Evolutionary conservation across 345 rosid species (phyloP).

Genomic region (Bruguiera parviflora): DNA sequence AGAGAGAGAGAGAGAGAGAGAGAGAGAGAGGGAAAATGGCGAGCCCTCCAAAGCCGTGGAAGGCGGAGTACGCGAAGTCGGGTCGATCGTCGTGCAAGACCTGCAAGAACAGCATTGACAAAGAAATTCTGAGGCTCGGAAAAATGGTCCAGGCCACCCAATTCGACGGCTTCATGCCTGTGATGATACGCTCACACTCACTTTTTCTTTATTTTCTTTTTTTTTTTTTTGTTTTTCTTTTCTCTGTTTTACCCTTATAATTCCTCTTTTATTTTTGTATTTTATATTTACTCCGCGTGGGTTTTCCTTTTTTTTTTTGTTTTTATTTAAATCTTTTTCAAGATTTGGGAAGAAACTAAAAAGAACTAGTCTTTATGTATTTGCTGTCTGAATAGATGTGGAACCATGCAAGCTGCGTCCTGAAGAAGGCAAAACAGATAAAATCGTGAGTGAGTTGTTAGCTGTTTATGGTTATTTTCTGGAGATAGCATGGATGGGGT

Average conservation of each 20-base stretch:
- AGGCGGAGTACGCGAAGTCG: constrained; percentile 96
- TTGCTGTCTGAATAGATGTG: constrained; percentile 57
- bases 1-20: no score
- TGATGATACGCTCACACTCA: constrained; percentile 17
- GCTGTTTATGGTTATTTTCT: constrained; percentile 1
- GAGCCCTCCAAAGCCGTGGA: constrained; percentile 71
- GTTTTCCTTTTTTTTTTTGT: background rate
- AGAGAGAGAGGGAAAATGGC: constrained; percentile 36
- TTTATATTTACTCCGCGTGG: no score
- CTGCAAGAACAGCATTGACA: constrained; percentile 64
- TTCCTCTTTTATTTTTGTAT: background rate
- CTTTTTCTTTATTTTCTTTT: background rate
- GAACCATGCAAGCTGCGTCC: constrained; percentile 74
- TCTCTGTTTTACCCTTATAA: background rate
- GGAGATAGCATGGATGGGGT: background rate
- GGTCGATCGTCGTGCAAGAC: constrained; percentile 79
- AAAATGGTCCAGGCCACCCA: constrained; percentile 80
- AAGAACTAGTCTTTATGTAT: background rate
- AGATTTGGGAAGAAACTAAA: background rate
- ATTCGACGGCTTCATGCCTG: constrained; percentile 96
- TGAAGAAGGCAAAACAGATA: constrained; percentile 74
- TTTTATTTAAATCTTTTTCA: background rate
- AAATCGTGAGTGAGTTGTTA: constrained; percentile 51
- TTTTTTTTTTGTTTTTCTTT: background rate
- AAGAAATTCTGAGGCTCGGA: constrained; percentile 74